These are phyloP conservation scores for Clitopilus passeckerianus DNA, from an alignment of 768 basidiomycete species.

Conservation along the genomic window DNA sequence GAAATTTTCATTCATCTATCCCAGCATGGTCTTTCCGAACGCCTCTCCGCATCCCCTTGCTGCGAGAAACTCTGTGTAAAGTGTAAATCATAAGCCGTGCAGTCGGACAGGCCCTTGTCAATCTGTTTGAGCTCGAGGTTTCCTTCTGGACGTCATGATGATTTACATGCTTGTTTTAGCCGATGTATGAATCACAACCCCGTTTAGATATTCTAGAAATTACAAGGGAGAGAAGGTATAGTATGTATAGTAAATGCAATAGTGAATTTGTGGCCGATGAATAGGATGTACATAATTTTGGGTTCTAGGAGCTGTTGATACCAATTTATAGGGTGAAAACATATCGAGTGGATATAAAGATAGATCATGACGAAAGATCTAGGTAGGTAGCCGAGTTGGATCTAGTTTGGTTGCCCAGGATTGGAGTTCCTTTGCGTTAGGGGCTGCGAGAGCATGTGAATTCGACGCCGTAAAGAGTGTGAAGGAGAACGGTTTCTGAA, in stretches of 20 bases:
- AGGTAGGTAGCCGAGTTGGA: constrained; percentile 62
- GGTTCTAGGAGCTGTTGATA: background rate
- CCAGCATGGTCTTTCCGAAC: background rate
- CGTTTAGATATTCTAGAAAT: background rate
- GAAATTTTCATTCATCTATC: background rate
- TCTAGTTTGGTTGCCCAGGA: constrained; percentile 85
- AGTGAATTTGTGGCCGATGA: background rate
- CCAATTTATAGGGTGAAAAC: background rate
- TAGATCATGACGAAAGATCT: background rate
- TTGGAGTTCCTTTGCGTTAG: constrained; percentile 75
- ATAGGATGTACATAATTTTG: background rate
- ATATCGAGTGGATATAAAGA: background rate
- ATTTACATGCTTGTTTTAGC: background rate
- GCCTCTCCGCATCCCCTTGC: background rate
- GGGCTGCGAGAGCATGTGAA: constrained; percentile 84
- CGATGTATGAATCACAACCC: background rate
- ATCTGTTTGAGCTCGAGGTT: background rate
- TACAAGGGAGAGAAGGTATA: background rate
- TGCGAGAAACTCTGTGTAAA: background rate
- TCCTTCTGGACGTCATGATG: background rate
- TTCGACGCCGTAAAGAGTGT: constrained; percentile 91
- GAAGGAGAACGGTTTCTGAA: constrained; percentile 79
- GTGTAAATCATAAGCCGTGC: background rate
- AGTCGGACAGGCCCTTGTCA: no score
- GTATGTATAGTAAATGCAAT: background rate